Evolutionary conservation across 345 rosid species (phyloP).

Genomic region (Mallotus nudiflorus): DNA sequence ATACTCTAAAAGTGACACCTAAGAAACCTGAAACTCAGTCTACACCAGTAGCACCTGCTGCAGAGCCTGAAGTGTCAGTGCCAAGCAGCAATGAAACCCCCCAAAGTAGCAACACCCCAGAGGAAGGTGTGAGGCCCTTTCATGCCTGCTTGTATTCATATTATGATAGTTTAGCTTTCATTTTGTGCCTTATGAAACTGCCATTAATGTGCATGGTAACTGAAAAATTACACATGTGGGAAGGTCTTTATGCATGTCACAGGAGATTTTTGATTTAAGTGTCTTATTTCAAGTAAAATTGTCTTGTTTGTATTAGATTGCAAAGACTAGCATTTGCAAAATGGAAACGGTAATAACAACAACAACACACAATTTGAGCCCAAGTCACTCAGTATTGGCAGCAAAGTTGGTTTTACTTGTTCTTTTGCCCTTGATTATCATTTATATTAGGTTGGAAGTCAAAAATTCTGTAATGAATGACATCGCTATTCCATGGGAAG

Average conservation of each 20-base stretch:
- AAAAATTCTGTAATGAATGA: too few relatives aligned
- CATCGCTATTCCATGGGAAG: too few relatives aligned
- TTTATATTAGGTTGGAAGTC: too few relatives aligned
- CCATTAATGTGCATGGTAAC: background rate
- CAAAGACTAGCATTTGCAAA: too few relatives aligned
- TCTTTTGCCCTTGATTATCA: too few relatives aligned
- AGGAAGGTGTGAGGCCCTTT: conserved; percentile 23
- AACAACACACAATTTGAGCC: too few relatives aligned
- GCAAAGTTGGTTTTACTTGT: too few relatives aligned
- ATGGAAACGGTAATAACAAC: too few relatives aligned
- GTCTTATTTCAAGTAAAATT: background rate
- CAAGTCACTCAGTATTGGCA: too few relatives aligned
- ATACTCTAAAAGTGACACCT: conserved; percentile 7
- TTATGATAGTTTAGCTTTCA: background rate
- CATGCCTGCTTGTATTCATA: background rate
- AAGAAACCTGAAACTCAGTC: conserved; percentile 20
- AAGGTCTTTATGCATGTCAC: background rate
- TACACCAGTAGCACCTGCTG: conserved; percentile 8
- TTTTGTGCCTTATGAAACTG: background rate
- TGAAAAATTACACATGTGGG: background rate
- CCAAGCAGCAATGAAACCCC: conserved; percentile 23
- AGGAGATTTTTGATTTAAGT: background rate
- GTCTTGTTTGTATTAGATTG: too few relatives aligned
- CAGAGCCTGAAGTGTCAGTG: conserved; percentile 21
- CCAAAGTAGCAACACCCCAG: conserved; percentile 11